Base-by-base conservation (phyloP, 2,329 filamentous ascomycete species). In the Claviceps capensis region DNA sequence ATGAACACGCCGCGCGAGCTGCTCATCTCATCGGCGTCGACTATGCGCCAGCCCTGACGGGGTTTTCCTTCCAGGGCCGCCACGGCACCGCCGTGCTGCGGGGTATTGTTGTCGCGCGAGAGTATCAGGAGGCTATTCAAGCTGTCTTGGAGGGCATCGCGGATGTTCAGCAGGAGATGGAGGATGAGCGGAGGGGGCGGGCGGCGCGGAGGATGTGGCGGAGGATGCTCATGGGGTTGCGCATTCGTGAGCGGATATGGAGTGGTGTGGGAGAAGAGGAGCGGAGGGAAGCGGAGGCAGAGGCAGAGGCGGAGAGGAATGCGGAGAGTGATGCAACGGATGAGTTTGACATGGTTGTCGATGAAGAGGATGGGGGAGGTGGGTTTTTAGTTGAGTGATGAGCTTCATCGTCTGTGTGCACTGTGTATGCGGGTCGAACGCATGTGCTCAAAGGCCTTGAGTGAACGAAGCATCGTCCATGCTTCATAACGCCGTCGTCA, bases 41-140 rank as follows among this genome's bases (percentile, higher is more conserved):
- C 67, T 95, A 86, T 64, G 88, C 88, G 2, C 88, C 91, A 36
- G 93, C 93, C 0, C 80, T 98, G 5, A 93, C 85, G 0, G 91
- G 91, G 0, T 98, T 97, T 61, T 76, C 84, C 40, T 98, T 97
- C 69, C 83, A 81, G 62, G 89, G 89, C 1, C 80, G 88, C 2
- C 83, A 88, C 52, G 91, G 91, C 16, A 96, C 88, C 2, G 89
- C 93, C 1, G 77, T 96, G 2, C 69, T 93, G 2, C 77, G 80
- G 40, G 93, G 93, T 2, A 78, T 85, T 1, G 81, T 98, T 0
- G 81, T 95, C 1, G 84, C 89, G 0, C 64, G 68, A 16, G 85
- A 91, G 63, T 80, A 82, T 55, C 75, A 72, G 7, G 86, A 90
- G 52, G 89, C 85, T 0, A 74, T 96, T 0, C 69, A 78, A 53